Evolutionary conservation across 768 basidiomycete species (phyloP), one percentile per base, ranked within the genome.

Genomic region (Boletus speciosus): DNA sequence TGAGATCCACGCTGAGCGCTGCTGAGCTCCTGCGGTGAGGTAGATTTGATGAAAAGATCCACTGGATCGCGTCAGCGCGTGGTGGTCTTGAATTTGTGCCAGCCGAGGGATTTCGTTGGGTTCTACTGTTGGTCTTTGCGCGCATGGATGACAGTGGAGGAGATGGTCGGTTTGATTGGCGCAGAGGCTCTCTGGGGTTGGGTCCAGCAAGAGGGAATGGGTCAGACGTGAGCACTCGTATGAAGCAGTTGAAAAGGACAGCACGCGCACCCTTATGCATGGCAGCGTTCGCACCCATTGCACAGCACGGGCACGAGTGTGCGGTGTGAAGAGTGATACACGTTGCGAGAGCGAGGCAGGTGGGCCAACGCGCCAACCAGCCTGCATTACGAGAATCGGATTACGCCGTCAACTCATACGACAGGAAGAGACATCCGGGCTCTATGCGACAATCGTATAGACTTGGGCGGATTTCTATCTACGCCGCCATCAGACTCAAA

Each of bases 11-110:
- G 19, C 83, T 81, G 54, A 86, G 71, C 47, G 77, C 80, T 19
- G 83, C 84, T 54, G 78, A 78, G 58, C 85, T 77, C 61, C 80
- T 75, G 40, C 85, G 80, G 60, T 69, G 66, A 48, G 86, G 85
- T 46, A 89, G 81, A 67, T 87, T 88, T 59, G 80, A 84, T 60
- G 85, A 79, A 68, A 88, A 88, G 51, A 89, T 75, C 87, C 87
- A 89, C 57, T 88, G 86, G 47, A 87, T 69, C 53, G 83, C 76
- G 53, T 66, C 66, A 66, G 63, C 32, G 59, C 71, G 69, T 52
- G 61, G 66, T 43, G 71, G 37, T 56, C 71, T 68, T 51, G 69
- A 51, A 45, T 38, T 63, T 45, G 69, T 25, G 42, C 66, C 54
- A 45, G 57, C 36, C 1, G 71, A 57, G 12, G 64, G 44, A 40